Evolutionary conservation across 1,284 basidiomycete genomes (phyloP), one percentile per base, ranked within the genome.

Genomic region (Leccinum pachyderme): DNA sequence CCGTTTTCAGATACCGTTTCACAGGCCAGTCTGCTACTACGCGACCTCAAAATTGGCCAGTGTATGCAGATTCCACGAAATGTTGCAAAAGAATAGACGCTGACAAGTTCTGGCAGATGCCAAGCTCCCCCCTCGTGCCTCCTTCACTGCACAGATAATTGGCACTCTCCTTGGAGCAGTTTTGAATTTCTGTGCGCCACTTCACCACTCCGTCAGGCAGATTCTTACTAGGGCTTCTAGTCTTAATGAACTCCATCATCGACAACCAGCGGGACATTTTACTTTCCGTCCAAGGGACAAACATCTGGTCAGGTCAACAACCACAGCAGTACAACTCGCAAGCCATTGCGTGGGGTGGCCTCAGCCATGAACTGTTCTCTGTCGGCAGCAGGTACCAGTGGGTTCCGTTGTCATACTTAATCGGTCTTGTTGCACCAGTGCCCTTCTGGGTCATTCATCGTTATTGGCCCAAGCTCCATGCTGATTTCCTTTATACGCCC

Each of bases 281-380:
- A 1, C 57, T 72, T 27, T 69, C 76, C 67, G 15, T 69, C 5
- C 43, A 69, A 52, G 85, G 85, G 15, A 84, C 81, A 6, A 82
- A 81, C 56, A 73, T 86, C 52, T 86, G 86, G 85, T 82, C 79
- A 27, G 81, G 82, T 0, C 79, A 81, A 59, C 78, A 81, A 55
- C 75, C 79, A 1, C 82, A 84, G 59, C 72, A 75, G 49, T 80
- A 78, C 64, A 87, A 89, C 65, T 83, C 79, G 25, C 78, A 82
- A 47, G 84, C 86, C 1, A 75, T 89, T 32, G 79, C 82, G 65
- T 87, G 60, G 86, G 86, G 87, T 72, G 83, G 82, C 2, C 75
- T 89, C 3, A 79, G 81, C 27, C 77, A 80, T 54, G 61, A 81
- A 51, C 66, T 88, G 18, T 88, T 85, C 61, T 75, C 82, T 2